Evolutionary conservation across 2,329 filamentous ascomycete species (phyloP).

Genomic region (Achaetomium macrosporum): DNA sequence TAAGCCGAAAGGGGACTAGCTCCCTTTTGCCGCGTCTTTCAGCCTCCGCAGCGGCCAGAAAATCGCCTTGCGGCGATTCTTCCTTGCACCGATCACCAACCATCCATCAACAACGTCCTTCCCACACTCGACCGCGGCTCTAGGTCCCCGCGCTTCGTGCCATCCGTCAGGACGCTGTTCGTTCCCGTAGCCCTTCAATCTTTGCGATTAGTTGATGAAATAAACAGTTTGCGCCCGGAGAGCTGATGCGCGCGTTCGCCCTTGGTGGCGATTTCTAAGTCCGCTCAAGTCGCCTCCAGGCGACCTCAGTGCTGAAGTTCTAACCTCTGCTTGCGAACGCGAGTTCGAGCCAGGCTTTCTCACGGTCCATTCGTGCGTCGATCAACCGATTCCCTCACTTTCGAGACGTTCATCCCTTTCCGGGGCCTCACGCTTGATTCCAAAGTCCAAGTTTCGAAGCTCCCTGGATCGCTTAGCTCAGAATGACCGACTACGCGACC

Average conservation of each 20-base stretch:
- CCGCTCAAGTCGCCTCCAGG: background rate
- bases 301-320: background rate
- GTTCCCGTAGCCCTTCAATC: background rate
- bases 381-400: background rate
- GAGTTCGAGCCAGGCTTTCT: background rate
- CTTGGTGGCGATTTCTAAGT: slow-evolving; percentile 24
- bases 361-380: background rate
- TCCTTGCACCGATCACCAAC: slow-evolving; percentile 6
- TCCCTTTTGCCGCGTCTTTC: slow-evolving; percentile 17
- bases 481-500: slow-evolving; percentile 22
- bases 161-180: slow-evolving; percentile 1
- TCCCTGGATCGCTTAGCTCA: background rate
- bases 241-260: slow-evolving; percentile 22
- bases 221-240: slow-evolving; percentile 14
- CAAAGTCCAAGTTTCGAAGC: background rate
- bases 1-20: slow-evolving; percentile 13
- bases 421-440: background rate
- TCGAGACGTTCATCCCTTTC: background rate
- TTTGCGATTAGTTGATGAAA: slow-evolving; percentile 13
- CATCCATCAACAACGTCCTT: background rate
- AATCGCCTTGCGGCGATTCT: slow-evolving; percentile 9
- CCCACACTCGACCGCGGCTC: background rate
- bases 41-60: slow-evolving; percentile 18
- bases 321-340: too few relatives aligned
- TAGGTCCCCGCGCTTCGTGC: slow-evolving; percentile 2